Evolutionary conservation across 179 eudicot species (phyloP).

Genomic region (Amaranthus tricolor): DNA sequence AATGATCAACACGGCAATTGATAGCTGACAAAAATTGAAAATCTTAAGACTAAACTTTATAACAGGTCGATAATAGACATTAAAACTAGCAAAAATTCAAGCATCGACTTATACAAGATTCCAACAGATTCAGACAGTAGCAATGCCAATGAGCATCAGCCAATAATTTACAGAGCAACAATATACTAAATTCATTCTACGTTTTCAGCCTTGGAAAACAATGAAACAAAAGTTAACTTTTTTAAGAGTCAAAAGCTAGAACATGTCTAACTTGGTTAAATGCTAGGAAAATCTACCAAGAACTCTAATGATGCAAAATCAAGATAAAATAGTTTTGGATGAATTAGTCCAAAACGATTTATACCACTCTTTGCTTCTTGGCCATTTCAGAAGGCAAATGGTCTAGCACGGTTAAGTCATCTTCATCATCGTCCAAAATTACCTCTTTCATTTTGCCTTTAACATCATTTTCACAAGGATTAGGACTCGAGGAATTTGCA

Average conservation of each 20-base stretch:
- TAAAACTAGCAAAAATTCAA: slow-evolving; percentile 15
- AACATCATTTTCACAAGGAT: slow-evolving; percentile 16
- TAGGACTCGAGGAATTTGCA: slow-evolving; percentile 29
- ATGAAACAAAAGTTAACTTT: slow-evolving; percentile 17
- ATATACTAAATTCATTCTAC: slow-evolving; percentile 19
- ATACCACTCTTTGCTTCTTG: slow-evolving; percentile 50
- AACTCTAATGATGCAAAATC: slow-evolving; percentile 35
- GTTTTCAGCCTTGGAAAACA: background rate
- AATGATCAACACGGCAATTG: slow-evolving; percentile 9
- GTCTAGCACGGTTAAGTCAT: slow-evolving; percentile 54
- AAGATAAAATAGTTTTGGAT: slow-evolving; percentile 21
- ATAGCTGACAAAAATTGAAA: background rate
- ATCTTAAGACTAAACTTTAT: background rate
- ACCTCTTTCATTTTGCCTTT: slow-evolving; percentile 44
- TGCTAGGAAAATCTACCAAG: slow-evolving; percentile 24
- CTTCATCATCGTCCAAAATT: slow-evolving; percentile 44
- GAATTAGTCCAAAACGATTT: slow-evolving; percentile 18
- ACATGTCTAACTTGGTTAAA: slow-evolving; percentile 18
- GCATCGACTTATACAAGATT: slow-evolving; percentile 20
- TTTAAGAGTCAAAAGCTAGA: slow-evolving; percentile 25
- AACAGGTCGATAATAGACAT: slow-evolving; percentile 17
- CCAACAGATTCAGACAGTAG: slow-evolving; percentile 20
- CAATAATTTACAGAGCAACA: slow-evolving; percentile 15
- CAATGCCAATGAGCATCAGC: slow-evolving; percentile 21
- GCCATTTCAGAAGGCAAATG: slow-evolving; percentile 38